Evolutionary conservation across 768 basidiomycete species (phyloP).

Genomic region (Mrakia hoshinonis): DNA sequence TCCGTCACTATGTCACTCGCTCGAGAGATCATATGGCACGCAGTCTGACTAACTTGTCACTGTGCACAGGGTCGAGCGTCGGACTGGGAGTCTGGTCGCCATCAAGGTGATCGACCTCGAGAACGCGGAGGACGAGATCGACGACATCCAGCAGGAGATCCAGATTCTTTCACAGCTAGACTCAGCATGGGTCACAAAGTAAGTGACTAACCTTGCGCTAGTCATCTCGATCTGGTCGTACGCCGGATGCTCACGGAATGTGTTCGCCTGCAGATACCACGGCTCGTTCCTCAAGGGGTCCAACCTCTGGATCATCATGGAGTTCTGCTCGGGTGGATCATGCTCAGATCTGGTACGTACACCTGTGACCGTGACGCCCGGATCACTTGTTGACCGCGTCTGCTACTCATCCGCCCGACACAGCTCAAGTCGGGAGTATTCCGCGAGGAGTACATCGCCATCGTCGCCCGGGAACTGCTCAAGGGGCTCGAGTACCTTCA

Average conservation of each 20-base stretch:
- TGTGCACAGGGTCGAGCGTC: constrained; percentile 69
- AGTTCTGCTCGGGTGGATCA: constrained; percentile 93
- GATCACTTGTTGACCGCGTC: too few relatives aligned
- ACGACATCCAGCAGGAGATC: constrained; percentile 96
- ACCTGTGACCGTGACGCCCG: too few relatives aligned
- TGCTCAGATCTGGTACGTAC: constrained; percentile 81
- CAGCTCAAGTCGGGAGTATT: constrained; percentile 99
- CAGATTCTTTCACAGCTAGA: constrained; percentile 95
- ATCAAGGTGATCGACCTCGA: constrained; percentile 98
- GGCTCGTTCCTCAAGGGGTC: constrained; percentile 93
- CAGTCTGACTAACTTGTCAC: background rate
- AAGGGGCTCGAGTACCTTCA: constrained; percentile 92
- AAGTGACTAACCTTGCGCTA: constrained; percentile 38
- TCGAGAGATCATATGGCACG: background rate
- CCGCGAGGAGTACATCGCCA: constrained; percentile 96
- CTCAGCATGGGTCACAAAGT: constrained; percentile 94
- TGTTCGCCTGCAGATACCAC: constrained; percentile 59
- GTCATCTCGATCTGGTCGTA: background rate
- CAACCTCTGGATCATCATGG: constrained; percentile 97
- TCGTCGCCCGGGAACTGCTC: constrained; percentile 84
- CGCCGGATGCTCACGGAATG: background rate
- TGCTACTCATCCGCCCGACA: constrained; percentile 6
- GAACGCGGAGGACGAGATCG: constrained; percentile 98
- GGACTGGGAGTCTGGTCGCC: constrained; percentile 91
- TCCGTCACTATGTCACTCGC: constrained; percentile 37